Percentiles rank a stretch among this genome's conserved stretches.
These are phyloP conservation scores for Pisolithus microcarpus DNA, from an alignment of 768 basidiomycete genomes.

Conservation along the genomic window DNA sequence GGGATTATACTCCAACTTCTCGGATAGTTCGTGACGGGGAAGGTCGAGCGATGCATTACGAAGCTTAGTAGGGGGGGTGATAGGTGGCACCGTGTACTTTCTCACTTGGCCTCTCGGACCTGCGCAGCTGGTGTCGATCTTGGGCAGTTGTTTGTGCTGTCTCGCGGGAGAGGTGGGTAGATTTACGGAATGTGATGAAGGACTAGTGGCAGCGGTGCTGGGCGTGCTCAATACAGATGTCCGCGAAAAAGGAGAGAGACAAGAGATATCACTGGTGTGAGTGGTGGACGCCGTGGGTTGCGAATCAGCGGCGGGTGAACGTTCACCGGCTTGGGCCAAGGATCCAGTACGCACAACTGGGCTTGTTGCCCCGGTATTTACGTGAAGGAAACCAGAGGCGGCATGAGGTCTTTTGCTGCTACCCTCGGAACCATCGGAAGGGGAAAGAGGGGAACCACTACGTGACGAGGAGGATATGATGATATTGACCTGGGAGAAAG, in stretches of 20 bases:
- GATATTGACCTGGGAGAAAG: conserved; percentile 25
- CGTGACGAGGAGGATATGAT: conserved; percentile 24
- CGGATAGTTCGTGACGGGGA: conserved; percentile 18
- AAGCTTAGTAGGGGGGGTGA: conserved; percentile 22
- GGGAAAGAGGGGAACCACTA: conserved; percentile 20
- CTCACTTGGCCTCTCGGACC: conserved; percentile 25
- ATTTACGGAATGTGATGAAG: conserved; percentile 15
- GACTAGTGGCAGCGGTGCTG: conserved; percentile 21
- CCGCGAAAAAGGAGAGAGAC: conserved; percentile 25
- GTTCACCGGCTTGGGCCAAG: conserved; percentile 15
- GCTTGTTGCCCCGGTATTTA: conserved; percentile 22
- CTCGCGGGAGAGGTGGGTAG: conserved; percentile 12
- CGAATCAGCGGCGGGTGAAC: conserved; percentile 19
- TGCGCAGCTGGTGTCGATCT: conserved; percentile 27
- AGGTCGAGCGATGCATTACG: conserved; percentile 27
- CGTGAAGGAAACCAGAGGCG: conserved; percentile 10
- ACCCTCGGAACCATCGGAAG: conserved; percentile 22
- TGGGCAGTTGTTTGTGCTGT: conserved; percentile 24
- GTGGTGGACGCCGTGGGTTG: conserved; percentile 20
- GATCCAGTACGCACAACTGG: conserved; percentile 12
- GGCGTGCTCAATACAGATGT: conserved; percentile 19
- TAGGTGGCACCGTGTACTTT: conserved; percentile 27
- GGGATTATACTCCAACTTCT: conserved; percentile 21
- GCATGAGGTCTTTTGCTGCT: conserved; percentile 21
- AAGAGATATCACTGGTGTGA: conserved; percentile 15